phyloP scores from a whole-genome alignment of 768 basidiomycete genomes.

The Auriscalpium microsporum region DNA sequence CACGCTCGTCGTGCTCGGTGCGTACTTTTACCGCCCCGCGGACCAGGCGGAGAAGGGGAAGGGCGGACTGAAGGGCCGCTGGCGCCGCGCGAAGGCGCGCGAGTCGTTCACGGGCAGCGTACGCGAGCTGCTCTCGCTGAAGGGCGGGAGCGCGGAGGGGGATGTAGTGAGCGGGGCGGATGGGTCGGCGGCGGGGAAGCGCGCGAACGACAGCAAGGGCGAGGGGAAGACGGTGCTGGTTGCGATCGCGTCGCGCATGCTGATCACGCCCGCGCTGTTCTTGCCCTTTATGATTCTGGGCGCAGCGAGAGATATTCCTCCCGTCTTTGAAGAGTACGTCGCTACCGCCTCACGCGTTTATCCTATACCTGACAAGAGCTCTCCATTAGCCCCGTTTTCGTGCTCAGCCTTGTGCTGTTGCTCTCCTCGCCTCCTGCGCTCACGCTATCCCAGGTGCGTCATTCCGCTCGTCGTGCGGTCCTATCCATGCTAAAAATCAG shows the following conservation, averaged over 20 bases:
- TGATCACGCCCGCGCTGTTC: constrained; percentile 71
- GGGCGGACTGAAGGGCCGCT: constrained; percentile 8
- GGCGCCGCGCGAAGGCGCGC: constrained; percentile 7
- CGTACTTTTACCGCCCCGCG: constrained; percentile 67
- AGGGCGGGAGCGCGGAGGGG: constrained; percentile 6
- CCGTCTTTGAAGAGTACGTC: constrained; percentile 71
- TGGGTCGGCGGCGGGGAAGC: constrained; percentile 7
- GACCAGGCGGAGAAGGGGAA: constrained; percentile 19
- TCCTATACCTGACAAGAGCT: background rate
- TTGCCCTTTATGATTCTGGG: constrained; percentile 68
- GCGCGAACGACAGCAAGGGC: constrained; percentile 33
- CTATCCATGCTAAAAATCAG: background rate
- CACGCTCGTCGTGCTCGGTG: constrained; percentile 86
- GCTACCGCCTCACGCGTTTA: constrained; percentile 1
- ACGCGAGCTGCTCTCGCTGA: constrained; percentile 34
- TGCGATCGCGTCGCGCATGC: constrained; percentile 78
- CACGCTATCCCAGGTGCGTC: constrained; percentile 48
- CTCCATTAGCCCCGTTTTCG: constrained; percentile 65
- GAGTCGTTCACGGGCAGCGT: constrained; percentile 34
- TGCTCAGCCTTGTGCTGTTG: constrained; percentile 77
- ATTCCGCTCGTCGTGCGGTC: constrained; percentile 27
- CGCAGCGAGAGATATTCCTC: constrained; percentile 47
- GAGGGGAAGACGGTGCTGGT: constrained; percentile 82
- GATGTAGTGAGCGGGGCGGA: constrained; percentile 14
- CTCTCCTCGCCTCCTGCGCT: constrained; percentile 77